phyloP scores from a whole-genome alignment of 345 rosid species.

The Gossypium mustelinum region DNA sequence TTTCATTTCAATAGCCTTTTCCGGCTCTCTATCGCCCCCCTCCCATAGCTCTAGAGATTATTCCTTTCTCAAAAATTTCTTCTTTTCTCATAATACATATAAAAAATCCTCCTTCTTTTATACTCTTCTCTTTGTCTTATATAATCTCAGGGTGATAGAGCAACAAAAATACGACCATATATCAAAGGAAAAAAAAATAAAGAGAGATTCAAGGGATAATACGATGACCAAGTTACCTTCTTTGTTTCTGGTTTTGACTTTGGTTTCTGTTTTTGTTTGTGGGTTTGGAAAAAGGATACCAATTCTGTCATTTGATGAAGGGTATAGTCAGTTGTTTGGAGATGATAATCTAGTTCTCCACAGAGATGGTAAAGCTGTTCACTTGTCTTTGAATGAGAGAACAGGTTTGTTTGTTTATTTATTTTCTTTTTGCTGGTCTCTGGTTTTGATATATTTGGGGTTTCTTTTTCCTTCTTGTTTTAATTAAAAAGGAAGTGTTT shows the following conservation, averaged over 20 bases:
- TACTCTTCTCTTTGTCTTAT: neutral
- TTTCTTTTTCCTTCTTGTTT: neutral
- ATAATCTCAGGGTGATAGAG: constrained; percentile 6
- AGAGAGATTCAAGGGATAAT: neutral
- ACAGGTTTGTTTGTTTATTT: constrained; percentile 48
- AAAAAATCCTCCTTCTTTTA: neutral
- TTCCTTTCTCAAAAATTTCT: constrained; percentile 1
- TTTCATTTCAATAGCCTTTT: constrained; percentile 22
- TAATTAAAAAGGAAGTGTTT: neutral
- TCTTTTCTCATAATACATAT: neutral
- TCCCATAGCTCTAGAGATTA: constrained; percentile 10
- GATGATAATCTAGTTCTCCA: constrained; percentile 68
- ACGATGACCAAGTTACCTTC: constrained; percentile 30
- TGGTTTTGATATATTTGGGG: neutral
- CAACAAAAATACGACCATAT: neutral
- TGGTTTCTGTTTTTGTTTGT: constrained; percentile 43
- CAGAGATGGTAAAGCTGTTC: constrained; percentile 76
- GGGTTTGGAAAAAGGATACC: constrained; percentile 54
- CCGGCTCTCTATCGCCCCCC: constrained; percentile 17
- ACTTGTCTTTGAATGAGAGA: constrained; percentile 75
- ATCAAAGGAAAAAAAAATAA: neutral
- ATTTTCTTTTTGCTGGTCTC: neutral
- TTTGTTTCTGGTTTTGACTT: constrained; percentile 33
- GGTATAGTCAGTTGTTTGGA: constrained; percentile 85
- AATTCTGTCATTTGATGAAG: constrained; percentile 74